Evolutionary conservation across 257 asterid genomes (phyloP).

Genomic region (Handroanthus guayacan): DNA sequence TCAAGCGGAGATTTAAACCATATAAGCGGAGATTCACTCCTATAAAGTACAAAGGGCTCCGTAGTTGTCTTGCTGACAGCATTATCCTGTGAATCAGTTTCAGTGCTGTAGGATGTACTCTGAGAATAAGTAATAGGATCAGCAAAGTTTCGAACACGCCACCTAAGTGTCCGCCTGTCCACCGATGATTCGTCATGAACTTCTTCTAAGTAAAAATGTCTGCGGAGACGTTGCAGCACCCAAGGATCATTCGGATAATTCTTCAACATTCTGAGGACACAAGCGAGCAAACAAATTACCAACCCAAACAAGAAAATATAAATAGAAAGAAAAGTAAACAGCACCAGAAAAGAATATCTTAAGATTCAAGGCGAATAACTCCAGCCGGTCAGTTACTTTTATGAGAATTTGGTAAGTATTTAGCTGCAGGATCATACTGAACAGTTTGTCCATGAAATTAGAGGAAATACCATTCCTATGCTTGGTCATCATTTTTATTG

Average conservation of each 20-base stretch:
- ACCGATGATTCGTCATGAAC: constrained; percentile 67
- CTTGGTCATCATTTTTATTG: too few relatives aligned
- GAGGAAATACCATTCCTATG: too few relatives aligned
- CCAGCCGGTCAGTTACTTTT: too few relatives aligned
- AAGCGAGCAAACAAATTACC: constrained; percentile 25
- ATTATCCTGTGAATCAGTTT: constrained; percentile 38
- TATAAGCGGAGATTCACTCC: constrained; percentile 39
- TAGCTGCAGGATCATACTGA: too few relatives aligned
- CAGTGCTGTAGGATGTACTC: constrained; percentile 31
- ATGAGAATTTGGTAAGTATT: too few relatives aligned
- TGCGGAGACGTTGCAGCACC: constrained; percentile 52
- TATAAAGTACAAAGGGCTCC: constrained; percentile 46
- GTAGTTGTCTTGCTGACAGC: constrained; percentile 39
- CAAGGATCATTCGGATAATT: constrained; percentile 48
- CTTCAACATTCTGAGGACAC: constrained; percentile 62
- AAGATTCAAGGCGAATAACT: not conserved
- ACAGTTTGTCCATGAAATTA: too few relatives aligned
- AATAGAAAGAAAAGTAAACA: not conserved
- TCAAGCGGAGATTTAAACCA: not conserved
- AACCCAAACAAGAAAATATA: constrained; percentile 21
- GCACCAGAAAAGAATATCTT: not conserved
- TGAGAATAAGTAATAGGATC: constrained; percentile 45
- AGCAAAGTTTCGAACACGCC: constrained; percentile 64
- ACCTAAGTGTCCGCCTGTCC: constrained; percentile 61
- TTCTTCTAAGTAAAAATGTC: constrained; percentile 70